Conservation (phyloP, 805 yeast species). For the Candida anglica region DNA sequence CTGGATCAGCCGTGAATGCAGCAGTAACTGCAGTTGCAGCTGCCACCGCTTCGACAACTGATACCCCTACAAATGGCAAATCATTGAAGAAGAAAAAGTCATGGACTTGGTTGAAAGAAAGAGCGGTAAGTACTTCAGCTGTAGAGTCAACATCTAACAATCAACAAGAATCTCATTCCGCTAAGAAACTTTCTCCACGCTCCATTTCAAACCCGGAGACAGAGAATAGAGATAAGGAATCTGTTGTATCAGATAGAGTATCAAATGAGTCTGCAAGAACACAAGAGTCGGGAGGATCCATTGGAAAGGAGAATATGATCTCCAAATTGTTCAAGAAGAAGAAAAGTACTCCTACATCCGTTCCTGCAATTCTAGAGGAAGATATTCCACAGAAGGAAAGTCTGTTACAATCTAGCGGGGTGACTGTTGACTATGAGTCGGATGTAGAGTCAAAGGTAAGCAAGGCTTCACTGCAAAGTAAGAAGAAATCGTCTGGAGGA, state of each 20-base stretch:
- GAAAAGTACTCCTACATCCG: conserved; percentile 14
- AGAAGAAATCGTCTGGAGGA: conserved; percentile 1
- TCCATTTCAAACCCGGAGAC: conserved; percentile 38
- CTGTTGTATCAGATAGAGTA: conserved; percentile 4
- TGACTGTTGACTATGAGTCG: conserved; percentile 23
- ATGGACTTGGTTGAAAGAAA: conserved; percentile 38
- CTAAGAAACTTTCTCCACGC: conserved; percentile 15
- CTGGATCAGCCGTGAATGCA: neutral
- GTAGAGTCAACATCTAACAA: conserved; percentile 12
- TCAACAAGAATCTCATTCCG: neutral
- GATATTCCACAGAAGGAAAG: conserved; percentile 6
- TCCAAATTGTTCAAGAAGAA: conserved; percentile 38
- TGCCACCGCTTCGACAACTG: neutral
- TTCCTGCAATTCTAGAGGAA: conserved; percentile 3
- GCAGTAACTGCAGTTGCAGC: neutral
- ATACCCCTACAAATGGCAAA: conserved; percentile 6
- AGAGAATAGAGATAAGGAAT: conserved; percentile 3
- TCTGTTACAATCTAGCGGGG: conserved; percentile 11
- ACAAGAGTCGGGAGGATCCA: conserved; percentile 6
- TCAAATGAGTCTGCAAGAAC: conserved; percentile 2
- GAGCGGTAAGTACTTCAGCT: conserved; percentile 26
- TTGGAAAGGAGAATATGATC: conserved; percentile 37
- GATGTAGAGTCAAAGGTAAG: conserved; percentile 11
- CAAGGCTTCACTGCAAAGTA: too few species aligned
- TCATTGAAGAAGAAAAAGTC: conserved; percentile 32